A percentile compares a stretch with the other conserved stretches of the same genome.
Conservation (phyloP, 805 yeast species). For the Jamesozyma spencerorum region DNA sequence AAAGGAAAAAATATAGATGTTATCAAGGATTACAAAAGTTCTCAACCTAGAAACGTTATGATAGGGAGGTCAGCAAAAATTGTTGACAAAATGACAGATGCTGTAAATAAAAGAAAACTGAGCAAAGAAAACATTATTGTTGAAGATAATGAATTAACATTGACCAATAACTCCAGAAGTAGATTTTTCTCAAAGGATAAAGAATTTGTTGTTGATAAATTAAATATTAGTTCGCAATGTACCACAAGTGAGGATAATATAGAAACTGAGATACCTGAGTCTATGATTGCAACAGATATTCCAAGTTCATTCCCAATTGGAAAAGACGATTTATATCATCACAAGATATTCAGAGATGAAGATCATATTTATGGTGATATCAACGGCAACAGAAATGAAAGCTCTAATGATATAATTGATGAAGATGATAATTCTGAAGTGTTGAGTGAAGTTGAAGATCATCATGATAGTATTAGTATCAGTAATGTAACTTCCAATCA, state of each 20-base stretch:
- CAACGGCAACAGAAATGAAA: background rate
- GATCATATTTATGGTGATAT: background rate
- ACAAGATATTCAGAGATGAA: background rate
- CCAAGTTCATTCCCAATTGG: slow-evolving; percentile 13
- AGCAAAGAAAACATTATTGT: background rate
- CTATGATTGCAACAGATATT: slow-evolving; percentile 20
- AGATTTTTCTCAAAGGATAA: slow-evolving; percentile 9
- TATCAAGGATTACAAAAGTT: too few species aligned
- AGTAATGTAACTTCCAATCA: too few species aligned
- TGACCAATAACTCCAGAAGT: slow-evolving; percentile 3
- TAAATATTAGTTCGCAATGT: background rate
- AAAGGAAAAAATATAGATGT: too few species aligned
- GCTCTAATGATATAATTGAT: background rate
- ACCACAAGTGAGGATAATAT: slow-evolving; percentile 7
- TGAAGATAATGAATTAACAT: background rate
- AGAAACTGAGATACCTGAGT: slow-evolving; percentile 24
- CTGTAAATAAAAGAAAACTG: slow-evolving; percentile 20
- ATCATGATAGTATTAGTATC: background rate
- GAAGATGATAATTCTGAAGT: slow-evolving; percentile 3
- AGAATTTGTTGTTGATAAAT: background rate
- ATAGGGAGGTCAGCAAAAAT: background rate
- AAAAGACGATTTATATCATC: too few species aligned
- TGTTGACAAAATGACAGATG: slow-evolving; percentile 14
- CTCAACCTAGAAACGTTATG: too few species aligned
- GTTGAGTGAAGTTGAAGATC: slow-evolving; percentile 3